Evolutionary conservation across 2,329 filamentous ascomycete genomes (phyloP), one percentile per base, ranked within the genome.

Genomic region (Clonostachys byssicola): DNA sequence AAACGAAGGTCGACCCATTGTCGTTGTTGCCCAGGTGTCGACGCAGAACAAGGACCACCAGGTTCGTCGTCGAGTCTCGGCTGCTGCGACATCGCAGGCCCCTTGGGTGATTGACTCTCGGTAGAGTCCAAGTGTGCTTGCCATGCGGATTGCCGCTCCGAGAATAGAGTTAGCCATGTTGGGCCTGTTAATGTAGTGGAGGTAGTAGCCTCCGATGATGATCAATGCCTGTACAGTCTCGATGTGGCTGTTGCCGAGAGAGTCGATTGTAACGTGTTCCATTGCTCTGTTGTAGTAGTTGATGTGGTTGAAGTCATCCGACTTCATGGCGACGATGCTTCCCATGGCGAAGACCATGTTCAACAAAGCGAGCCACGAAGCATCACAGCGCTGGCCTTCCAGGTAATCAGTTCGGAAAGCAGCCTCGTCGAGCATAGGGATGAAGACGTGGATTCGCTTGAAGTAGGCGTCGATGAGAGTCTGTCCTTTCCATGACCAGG

Each of bases 281-380:
- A 85, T 85, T 16, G 85, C 83, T 30, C 80, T 76, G 53, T 78
- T 78, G 64, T 87, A 90, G 65, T 86, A 90, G 52, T 78, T 78
- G 56, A 87, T 75, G 56, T 90, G 86, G 47, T 75, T 81, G 52
- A 81, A 78, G 59, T 88, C 85, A 39, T 85, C 74, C 1, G 74
- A 76, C 55, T 78, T 85, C 52, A 79, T 81, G 35, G 83, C 82
- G 2, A 80, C 84, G 44, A 91, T 82, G 55, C 83, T 87, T 13
- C 87, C 87, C 68, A 90, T 80, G 5, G 86, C 85, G 53, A 89
- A 85, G 5, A 91, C 85, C 70, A 88, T 88, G 60, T 91, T 90
- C 17, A 89, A 68, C 7, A 91, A 66, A 9, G 83, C 82, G 16
- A 89, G 72, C 87, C 87, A 91, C 17, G 85, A 77, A 1, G 79